Percentiles rank a stretch among this genome's conserved stretches.
phyloP scores from a whole-genome alignment of 768 basidiomycete genomes.

The Sporobolomyces roseus region DNA sequence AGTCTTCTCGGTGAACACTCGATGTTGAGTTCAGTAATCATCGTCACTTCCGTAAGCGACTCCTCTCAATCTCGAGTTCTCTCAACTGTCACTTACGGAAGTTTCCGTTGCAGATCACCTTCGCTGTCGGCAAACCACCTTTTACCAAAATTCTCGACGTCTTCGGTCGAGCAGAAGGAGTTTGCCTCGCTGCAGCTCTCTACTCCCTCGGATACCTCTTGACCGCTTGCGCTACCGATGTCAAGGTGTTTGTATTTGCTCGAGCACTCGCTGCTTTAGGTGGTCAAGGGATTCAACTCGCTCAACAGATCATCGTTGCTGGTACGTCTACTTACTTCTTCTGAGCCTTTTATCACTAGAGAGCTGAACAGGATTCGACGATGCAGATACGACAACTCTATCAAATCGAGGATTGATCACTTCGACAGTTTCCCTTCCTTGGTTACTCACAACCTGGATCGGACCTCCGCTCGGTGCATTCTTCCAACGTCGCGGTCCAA shows the following conservation, averaged over 20 bases:
- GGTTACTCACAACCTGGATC: constrained; percentile 44
- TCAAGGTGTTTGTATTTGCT: constrained; percentile 27
- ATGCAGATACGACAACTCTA: constrained; percentile 42
- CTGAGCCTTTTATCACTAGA: not conserved
- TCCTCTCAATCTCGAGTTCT: no score
- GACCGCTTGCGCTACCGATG: constrained; percentile 31
- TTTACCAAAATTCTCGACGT: constrained; percentile 46
- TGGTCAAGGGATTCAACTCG: constrained; percentile 42
- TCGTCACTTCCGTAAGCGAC: constrained; percentile 40
- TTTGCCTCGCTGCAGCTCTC: constrained; percentile 40
- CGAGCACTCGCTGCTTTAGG: constrained; percentile 38
- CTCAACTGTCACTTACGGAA: not conserved
- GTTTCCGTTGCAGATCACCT: constrained; percentile 29
- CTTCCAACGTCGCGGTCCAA: constrained; percentile 38
- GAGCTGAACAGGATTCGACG: not conserved
- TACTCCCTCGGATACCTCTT: constrained; percentile 44
- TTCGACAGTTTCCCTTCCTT: constrained; percentile 44
- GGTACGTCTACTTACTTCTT: constrained; percentile 20
- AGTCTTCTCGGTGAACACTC: constrained; percentile 42
- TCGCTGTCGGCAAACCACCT: constrained; percentile 44
- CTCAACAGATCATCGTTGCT: constrained; percentile 44
- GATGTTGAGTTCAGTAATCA: constrained; percentile 38
- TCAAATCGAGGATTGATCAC: constrained; percentile 43
- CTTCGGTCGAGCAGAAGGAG: constrained; percentile 45
- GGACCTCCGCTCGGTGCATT: constrained; percentile 41